phyloP scores from a whole-genome alignment of 345 rosid species.

The Lumnitzera littorea region DNA sequence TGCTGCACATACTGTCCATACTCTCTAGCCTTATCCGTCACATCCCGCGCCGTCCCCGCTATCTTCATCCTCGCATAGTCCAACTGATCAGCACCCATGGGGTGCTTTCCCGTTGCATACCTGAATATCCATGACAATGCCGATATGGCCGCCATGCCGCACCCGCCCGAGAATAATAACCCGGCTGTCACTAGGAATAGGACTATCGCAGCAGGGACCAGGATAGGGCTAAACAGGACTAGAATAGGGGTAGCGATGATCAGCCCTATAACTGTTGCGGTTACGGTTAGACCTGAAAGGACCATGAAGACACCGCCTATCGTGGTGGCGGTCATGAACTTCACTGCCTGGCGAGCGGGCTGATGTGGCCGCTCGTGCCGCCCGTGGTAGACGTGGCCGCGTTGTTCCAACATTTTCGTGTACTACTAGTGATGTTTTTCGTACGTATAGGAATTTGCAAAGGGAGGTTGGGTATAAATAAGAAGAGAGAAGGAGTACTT shows the following conservation, averaged over 20 bases:
- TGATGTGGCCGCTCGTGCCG: slow-evolving; percentile 20
- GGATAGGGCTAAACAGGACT: slow-evolving; percentile 53
- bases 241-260: slow-evolving; percentile 48
- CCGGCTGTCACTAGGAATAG: slow-evolving; percentile 24
- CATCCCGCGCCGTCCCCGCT: slow-evolving; percentile 24
- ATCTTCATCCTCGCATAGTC: slow-evolving; percentile 37
- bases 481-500: too few species aligned
- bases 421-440: too few species aligned
- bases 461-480: too few species aligned
- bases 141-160: slow-evolving; percentile 47
- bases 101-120: slow-evolving; percentile 53
- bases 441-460: too few species aligned
- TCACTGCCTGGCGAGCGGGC: slow-evolving; percentile 26
- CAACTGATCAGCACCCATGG: slow-evolving; percentile 50
- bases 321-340: slow-evolving; percentile 42
- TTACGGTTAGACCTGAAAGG: slow-evolving; percentile 43
- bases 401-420: not conserved
- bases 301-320: slow-evolving; percentile 29
- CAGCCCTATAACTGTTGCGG: slow-evolving; percentile 47
- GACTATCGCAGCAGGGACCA: slow-evolving; percentile 48
- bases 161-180: slow-evolving; percentile 47
- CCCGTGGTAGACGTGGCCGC: slow-evolving; percentile 4
- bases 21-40: slow-evolving; percentile 47
- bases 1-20: slow-evolving; percentile 44
- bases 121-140: slow-evolving; percentile 58